Base-by-base conservation (phyloP, 1,284 basidiomycete species). In the Cystobasidium sp. region DNA sequence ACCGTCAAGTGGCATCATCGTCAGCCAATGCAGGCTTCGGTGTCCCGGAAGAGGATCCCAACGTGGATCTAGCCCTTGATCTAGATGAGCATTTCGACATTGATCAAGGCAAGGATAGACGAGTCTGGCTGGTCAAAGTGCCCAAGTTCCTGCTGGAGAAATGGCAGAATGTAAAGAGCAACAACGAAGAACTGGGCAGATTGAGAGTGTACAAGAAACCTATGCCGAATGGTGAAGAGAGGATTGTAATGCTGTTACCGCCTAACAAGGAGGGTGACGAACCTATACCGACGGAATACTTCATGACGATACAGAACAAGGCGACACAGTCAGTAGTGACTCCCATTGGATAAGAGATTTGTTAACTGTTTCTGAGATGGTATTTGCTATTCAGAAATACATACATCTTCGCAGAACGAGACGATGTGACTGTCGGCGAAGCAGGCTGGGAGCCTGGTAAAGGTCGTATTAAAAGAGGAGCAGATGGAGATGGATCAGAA, bases 121-220 rank as follows among this genome's bases (percentile, higher is more conserved):
- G 88, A 78, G 88, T 91, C 24, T 92, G 90, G 91, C 84, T 91
- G 43, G 90, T 92, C 78, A 91, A 91, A 86, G 82, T 86, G 39
- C 86, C 86, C 12, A 81, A 83, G 16, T 86, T 86, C 79, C 75
- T 86, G 20, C 79, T 84, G 43, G 84, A 86, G 74, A 81, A 83
- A 43, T 86, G 86, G 86, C 80, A 81, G 75, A 78, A 80, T 20
- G 82, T 85, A 14, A 78, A 80, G n/a, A 81, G 84, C 65, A 82
- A 82, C 22, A 85, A 85, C 22, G 79, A 83, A 44, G 80, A 83
- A 4, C 75, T 86, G 14, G 86, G 85, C 4, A 83, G 83, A 1
- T 82, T 86, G 47, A 76, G 85, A 0, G 83, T 86, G 1, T 86
- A 85, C 76, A 16, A 61, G 71, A 80, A 78, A 46, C 76, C 76